Percentiles rank a stretch among this genome's conserved stretches.
These are phyloP conservation scores for Chalaropsis ovoidea DNA, from an alignment of 2,329 filamentous ascomycete species.

Conservation along the genomic window DNA sequence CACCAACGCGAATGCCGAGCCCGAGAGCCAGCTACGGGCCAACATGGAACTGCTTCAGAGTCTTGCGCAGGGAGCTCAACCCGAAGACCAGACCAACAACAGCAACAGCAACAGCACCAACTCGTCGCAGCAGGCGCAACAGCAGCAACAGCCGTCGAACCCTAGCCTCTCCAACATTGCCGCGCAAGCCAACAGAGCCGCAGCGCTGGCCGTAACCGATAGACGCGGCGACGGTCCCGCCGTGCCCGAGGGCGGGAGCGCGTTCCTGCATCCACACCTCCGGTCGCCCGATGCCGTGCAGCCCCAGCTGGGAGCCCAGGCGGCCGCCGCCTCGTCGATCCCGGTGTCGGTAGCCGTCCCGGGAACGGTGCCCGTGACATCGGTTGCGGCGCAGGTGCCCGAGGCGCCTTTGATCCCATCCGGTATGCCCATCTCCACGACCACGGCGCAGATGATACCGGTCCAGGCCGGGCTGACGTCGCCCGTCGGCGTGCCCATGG, in stretches of 20 bases:
- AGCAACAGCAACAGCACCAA: background rate
- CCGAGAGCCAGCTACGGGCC: constrained; percentile 20
- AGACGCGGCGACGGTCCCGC: background rate
- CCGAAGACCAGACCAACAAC: background rate
- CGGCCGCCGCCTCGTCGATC: background rate
- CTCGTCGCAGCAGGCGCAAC: background rate
- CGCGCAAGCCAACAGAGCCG: constrained; percentile 17
- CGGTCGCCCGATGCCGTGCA: background rate
- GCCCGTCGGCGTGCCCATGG: constrained; percentile 16
- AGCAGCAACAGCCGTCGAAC: background rate
- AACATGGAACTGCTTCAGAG: constrained; percentile 23
- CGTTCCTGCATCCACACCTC: constrained; percentile 14
- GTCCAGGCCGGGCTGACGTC: constrained; percentile 4
- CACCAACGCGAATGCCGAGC: constrained; percentile 14
- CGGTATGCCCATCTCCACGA: constrained; percentile 15
- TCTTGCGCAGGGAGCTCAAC: constrained; percentile 16
- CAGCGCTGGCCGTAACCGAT: background rate
- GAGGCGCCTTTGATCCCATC: constrained; percentile 35
- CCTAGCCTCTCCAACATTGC: constrained; percentile 16
- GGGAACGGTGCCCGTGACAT: constrained; percentile 5
- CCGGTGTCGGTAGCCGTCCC: constrained; percentile 14
- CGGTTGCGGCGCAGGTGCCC: constrained; percentile 18
- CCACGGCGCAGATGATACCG: constrained; percentile 5
- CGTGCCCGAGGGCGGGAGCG: background rate
- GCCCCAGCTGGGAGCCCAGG: background rate